Evolutionary conservation across 345 rosid species (phyloP).

Genomic region (Sonneratia caseolaris): DNA sequence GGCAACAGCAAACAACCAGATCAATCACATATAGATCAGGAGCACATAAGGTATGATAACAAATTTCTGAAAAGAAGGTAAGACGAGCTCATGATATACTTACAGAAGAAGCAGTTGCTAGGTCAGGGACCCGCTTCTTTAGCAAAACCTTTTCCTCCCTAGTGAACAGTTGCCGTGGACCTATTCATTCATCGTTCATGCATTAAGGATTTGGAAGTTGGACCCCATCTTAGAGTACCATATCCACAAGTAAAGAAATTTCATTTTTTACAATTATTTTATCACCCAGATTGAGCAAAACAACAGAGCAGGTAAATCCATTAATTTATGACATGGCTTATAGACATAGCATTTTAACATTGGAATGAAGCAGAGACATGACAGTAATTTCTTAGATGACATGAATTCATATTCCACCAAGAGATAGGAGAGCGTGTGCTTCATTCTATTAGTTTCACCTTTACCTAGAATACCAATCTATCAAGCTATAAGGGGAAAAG

Average conservation of each 20-base stretch:
- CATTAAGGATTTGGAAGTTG: not conserved
- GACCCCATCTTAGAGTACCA: not conserved
- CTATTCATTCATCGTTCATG: slow-evolving; percentile 21
- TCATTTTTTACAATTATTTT: not conserved
- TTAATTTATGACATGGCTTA: not conserved
- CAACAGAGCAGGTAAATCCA: not conserved
- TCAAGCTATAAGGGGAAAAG: not conserved
- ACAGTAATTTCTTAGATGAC: not conserved
- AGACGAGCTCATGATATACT: slow-evolving; percentile 16
- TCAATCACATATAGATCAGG: not conserved
- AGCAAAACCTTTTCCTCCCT: slow-evolving; percentile 73
- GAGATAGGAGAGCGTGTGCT: not conserved
- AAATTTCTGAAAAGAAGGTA: not conserved
- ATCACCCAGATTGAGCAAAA: not conserved
- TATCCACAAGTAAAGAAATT: not conserved
- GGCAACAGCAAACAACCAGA: not conserved
- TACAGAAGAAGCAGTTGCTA: slow-evolving; percentile 70
- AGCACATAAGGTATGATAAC: not conserved
- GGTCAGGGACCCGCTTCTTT: slow-evolving; percentile 59
- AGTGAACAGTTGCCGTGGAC: slow-evolving; percentile 54
- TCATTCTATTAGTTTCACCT: not conserved
- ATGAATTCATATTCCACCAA: not conserved
- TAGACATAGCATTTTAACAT: not conserved
- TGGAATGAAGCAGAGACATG: not conserved
- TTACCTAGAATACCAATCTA: not conserved